A percentile compares a stretch with the other conserved stretches of the same genome.
Evolutionary conservation across 306 rosid species (phyloP).

Genomic region (Quercus suber): DNA sequence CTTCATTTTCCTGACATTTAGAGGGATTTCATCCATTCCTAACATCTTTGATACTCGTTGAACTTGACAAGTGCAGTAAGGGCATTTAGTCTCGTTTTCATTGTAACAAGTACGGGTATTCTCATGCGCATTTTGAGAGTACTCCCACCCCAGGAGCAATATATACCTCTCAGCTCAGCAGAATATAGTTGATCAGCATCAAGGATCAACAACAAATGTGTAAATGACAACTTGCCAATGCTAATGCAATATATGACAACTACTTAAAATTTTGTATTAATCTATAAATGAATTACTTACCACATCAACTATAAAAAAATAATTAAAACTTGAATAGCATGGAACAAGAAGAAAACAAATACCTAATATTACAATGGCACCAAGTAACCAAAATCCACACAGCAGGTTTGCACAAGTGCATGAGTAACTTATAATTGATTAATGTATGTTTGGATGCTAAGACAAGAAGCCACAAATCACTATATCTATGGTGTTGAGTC

Average conservation of each 20-base stretch:
- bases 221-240: background rate
- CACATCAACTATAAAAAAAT: background rate
- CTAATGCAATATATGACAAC: background rate
- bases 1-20: no score
- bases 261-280: background rate
- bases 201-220: background rate
- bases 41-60: background rate
- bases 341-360: background rate
- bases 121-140: background rate
- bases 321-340: background rate
- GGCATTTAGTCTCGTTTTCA: background rate
- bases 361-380: background rate
- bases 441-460: background rate
- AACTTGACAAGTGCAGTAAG: background rate
- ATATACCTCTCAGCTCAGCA: background rate
- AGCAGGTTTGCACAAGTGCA: background rate
- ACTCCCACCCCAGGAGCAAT: background rate
- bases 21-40: background rate
- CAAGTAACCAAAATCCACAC: background rate
- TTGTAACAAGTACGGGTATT: background rate
- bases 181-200: background rate
- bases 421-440: background rate
- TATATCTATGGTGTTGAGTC: background rate
- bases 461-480: background rate
- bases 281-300: background rate